phyloP scores from a whole-genome alignment of 257 asterid genomes.

The Mitragyna speciosa region DNA sequence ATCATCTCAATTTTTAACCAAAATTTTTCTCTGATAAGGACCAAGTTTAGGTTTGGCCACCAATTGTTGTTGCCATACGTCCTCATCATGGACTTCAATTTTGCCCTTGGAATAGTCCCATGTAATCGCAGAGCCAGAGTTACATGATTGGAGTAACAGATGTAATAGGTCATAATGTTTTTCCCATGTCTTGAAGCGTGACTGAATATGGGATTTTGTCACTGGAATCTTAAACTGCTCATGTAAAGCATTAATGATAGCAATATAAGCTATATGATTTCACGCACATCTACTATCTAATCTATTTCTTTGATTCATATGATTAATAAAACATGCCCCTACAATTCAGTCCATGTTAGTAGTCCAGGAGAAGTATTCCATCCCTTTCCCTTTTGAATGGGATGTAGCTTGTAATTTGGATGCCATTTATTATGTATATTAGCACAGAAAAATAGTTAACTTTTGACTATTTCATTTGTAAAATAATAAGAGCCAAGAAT shows the following conservation, averaged over 20 bases:
- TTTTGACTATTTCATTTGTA: no score
- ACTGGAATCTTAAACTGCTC: background rate
- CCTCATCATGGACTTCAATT: no score
- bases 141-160: background rate
- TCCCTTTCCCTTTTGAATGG: background rate
- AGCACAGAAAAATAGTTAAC: no score
- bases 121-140: background rate
- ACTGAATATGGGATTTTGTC: background rate
- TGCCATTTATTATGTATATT: background rate
- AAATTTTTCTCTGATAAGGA: no score
- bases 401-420: background rate
- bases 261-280: background rate
- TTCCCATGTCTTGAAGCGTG: background rate
- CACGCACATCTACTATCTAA: background rate
- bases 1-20: no score
- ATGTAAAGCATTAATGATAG: background rate
- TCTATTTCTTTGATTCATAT: slow-evolving; percentile 1
- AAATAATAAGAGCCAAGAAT: no score
- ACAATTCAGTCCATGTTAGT: background rate
- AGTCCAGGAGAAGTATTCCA: background rate
- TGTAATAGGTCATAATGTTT: no score
- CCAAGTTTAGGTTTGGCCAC: no score
- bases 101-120: background rate
- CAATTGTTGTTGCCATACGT: no score
- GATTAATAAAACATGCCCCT: background rate